Evolutionary conservation across 805 yeast species (phyloP).

Genomic region (Deakozyma indianensis): DNA sequence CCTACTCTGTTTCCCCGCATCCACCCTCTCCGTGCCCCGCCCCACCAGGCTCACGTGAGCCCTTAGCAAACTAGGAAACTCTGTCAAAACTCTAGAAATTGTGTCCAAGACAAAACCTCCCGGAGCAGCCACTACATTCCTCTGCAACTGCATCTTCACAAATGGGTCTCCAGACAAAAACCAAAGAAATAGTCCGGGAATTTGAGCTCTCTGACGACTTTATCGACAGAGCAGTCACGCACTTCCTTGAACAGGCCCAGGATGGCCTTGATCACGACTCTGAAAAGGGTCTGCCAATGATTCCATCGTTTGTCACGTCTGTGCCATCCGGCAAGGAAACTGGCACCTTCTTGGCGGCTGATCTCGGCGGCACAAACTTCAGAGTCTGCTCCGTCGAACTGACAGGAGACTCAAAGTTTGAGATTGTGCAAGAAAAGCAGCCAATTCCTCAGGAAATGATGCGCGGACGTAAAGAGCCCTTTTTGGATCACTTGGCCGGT

Average conservation of each 20-base stretch:
- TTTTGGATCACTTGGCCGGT: constrained; percentile 63
- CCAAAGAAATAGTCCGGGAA: constrained; percentile 4
- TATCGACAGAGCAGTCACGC: constrained; percentile 6
- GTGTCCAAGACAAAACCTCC: no score
- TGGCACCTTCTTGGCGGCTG: constrained; percentile 81
- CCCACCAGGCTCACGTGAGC: no score
- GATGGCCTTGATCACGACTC: constrained; percentile 17
- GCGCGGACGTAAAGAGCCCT: constrained; percentile 46
- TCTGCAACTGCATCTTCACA: not conserved
- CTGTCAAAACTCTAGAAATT: no score
- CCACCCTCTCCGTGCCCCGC: no score
- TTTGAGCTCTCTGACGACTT: constrained; percentile 6
- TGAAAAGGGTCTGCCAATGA: constrained; percentile 42
- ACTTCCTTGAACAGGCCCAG: constrained; percentile 14
- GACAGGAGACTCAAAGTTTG: constrained; percentile 49
- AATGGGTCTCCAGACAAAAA: not conserved
- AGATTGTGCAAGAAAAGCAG: constrained; percentile 58
- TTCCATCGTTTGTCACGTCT: constrained; percentile 77
- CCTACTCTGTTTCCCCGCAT: no score
- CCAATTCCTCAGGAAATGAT: constrained; percentile 69
- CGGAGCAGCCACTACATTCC: not conserved
- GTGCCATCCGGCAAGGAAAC: constrained; percentile 77
- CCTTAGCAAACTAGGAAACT: no score
- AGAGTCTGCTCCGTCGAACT: constrained; percentile 81
- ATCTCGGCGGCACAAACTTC: constrained; percentile 92